Percentiles rank a stretch among this genome's conserved stretches.
Conservation (phyloP, 179 eudicot genomes). For the Camellia oleifera region DNA sequence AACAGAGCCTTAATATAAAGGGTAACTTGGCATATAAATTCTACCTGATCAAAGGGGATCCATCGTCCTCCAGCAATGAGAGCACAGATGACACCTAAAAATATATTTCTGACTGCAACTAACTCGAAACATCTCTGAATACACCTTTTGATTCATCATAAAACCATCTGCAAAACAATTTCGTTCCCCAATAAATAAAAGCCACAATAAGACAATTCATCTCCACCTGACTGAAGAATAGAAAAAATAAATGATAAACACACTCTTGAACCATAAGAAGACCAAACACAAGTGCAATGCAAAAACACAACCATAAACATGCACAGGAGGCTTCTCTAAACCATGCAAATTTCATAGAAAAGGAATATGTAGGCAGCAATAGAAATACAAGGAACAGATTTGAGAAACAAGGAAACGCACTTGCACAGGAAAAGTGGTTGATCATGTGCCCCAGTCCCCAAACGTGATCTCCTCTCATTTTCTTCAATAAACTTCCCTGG, state of each 20-base stretch:
- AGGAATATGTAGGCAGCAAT: not conserved
- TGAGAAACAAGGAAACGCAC: conserved; percentile 35
- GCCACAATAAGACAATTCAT: not conserved
- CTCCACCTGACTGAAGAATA: not conserved
- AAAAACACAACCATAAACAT: conserved; percentile 1
- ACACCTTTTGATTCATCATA: conserved; percentile 74
- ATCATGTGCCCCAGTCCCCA: conserved; percentile 33
- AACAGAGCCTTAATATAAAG: not conserved
- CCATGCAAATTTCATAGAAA: not conserved
- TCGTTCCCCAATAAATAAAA: not conserved
- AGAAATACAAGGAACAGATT: conserved; percentile 1
- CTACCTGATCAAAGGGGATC: conserved; percentile 29
- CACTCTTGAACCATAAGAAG: not conserved
- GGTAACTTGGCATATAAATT: not conserved
- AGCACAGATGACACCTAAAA: conserved; percentile 21
- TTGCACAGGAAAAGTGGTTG: conserved; percentile 62
- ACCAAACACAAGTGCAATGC: not conserved
- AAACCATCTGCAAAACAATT: conserved; percentile 69
- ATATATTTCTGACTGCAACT: conserved; percentile 20
- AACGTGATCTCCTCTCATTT: conserved; percentile 34
- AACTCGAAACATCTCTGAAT: conserved; percentile 74
- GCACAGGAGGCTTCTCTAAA: not conserved
- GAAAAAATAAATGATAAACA: not conserved
- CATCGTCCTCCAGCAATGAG: conserved; percentile 22
- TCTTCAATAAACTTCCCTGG: conserved; percentile 61